Percentiles rank a stretch among this genome's conserved stretches.
phyloP scores from a whole-genome alignment of 2,329 filamentous ascomycete species.

The Aspergillus latus region DNA sequence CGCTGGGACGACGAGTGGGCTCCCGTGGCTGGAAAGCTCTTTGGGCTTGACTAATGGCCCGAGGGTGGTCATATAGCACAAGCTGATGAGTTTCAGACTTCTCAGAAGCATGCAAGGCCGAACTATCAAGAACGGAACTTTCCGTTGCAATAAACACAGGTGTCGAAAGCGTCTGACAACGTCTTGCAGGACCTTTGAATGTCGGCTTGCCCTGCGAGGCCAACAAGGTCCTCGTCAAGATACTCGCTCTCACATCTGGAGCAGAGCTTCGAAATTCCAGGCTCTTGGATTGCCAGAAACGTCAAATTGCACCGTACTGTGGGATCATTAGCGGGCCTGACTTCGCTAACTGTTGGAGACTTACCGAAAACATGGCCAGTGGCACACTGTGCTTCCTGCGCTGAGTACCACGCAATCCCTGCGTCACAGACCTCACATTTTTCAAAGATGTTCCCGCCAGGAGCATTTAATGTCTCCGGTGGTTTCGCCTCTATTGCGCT shows the following conservation, averaged over 20 bases:
- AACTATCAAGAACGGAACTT: conserved; percentile 31
- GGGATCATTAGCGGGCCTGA: conserved; percentile 10
- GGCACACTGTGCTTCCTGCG: conserved; percentile 49
- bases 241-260: conserved; percentile 53
- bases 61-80: not conserved
- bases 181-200: conserved; percentile 23
- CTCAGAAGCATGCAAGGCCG: not conserved
- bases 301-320: conserved; percentile 55
- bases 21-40: conserved; percentile 70
- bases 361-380: conserved; percentile 55
- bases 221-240: conserved; percentile 45
- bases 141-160: conserved; percentile 36
- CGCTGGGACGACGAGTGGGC: conserved; percentile 96
- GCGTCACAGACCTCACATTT: conserved; percentile 54
- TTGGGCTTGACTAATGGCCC: conserved; percentile 50
- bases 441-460: conserved; percentile 41
- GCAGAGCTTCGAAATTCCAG: conserved; percentile 55
- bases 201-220: conserved; percentile 16
- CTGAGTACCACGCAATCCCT: conserved; percentile 49
- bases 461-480: conserved; percentile 20
- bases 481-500: conserved; percentile 27
- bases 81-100: not conserved
- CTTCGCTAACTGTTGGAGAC: conserved; percentile 12
- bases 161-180: conserved; percentile 36
- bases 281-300: conserved; percentile 56